Evolutionary conservation across 108 stramenopile species (phyloP), one percentile per base, ranked within the genome.

Genomic region (Skeletonema potamos): DNA sequence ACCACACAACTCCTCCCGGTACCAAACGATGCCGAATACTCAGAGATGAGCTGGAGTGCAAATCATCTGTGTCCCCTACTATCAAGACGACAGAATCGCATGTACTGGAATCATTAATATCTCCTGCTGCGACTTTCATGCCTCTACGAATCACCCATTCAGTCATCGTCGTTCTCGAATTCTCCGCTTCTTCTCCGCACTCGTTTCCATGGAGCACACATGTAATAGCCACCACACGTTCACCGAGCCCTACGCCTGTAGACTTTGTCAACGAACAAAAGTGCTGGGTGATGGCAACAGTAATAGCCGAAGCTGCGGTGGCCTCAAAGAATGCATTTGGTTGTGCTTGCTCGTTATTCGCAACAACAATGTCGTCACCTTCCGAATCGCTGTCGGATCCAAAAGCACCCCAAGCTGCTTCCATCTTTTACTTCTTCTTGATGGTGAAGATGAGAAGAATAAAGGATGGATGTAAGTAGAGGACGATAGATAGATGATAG

Each of bases 351-450:
- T 51, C 48, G 7, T 24, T 34, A 0, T 67, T 6, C 11, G 71
- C 51, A 0, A 20, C 55, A 62, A 58, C 51, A 30, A 6, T 39
- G 66, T 62, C 64, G 15, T 81, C 72, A 4, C 82, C 82, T 32
- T 81, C 80, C 3, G 68, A 62, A 20, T 84, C 85, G 22, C 68
- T 74, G 67, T 87, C 86, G 54, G 79, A 80, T 2, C 89, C 89
- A 63, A 90, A 90, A 7, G 84, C 85, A 44, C 83, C 82, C 87
- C 87, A 90, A 18, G 48, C 48, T 22, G 48, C 48, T 7, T 51
- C 48, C 48, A 51, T 48, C 1, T 1, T 51, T 20, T 24, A 15
- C 39, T 41, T 41, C 39, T 9, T 24, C 15, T n/a, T 24, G 17
- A 51, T 24, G 18, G 8, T 51, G 4, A 22, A 0, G 8, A 51